These are phyloP conservation scores for Candida endomychidarum DNA, from an alignment of 805 yeast species.

Conservation along the genomic window DNA sequence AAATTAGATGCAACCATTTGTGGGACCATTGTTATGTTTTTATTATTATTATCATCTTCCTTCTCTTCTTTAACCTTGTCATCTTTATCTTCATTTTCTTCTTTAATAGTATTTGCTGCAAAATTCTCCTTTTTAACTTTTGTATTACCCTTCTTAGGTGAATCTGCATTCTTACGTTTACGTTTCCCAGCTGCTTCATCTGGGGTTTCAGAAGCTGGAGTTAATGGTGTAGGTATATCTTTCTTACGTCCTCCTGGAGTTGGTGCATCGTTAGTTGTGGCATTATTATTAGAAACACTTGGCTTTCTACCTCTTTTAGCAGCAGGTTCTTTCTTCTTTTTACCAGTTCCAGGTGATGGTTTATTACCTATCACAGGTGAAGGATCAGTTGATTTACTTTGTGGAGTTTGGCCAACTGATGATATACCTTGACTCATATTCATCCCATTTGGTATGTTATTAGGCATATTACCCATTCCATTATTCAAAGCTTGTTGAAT, in stretches of 20 bases:
- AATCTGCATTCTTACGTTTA: slow-evolving; percentile 33
- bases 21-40: slow-evolving; percentile 22
- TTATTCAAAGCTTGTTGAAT: slow-evolving; percentile 12
- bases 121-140: slow-evolving; percentile 12
- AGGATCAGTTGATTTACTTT: slow-evolving; percentile 22
- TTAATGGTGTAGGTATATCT: slow-evolving; percentile 39
- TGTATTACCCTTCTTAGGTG: slow-evolving; percentile 34
- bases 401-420: slow-evolving; percentile 9
- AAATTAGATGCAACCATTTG: slow-evolving; percentile 18
- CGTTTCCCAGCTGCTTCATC: slow-evolving; percentile 21
- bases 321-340: slow-evolving; percentile 33
- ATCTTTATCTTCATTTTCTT: slow-evolving; percentile 21
- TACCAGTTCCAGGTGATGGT: slow-evolving; percentile 32
- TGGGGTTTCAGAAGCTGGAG: slow-evolving; percentile 41
- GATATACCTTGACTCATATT: slow-evolving; percentile 1
- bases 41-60: slow-evolving; percentile 20
- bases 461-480: slow-evolving; percentile 8
- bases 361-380: slow-evolving; percentile 37
- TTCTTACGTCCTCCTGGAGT: slow-evolving; percentile 31
- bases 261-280: slow-evolving; percentile 19
- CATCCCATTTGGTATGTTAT: slow-evolving; percentile 2
- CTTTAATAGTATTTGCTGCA: slow-evolving; percentile 20
- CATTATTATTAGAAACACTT: slow-evolving; percentile 16
- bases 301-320: slow-evolving; percentile 35
- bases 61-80: slow-evolving; percentile 1